Evolutionary conservation across 2,329 filamentous ascomycete genomes (phyloP).

Genomic region (Beauveria brongniartii): DNA sequence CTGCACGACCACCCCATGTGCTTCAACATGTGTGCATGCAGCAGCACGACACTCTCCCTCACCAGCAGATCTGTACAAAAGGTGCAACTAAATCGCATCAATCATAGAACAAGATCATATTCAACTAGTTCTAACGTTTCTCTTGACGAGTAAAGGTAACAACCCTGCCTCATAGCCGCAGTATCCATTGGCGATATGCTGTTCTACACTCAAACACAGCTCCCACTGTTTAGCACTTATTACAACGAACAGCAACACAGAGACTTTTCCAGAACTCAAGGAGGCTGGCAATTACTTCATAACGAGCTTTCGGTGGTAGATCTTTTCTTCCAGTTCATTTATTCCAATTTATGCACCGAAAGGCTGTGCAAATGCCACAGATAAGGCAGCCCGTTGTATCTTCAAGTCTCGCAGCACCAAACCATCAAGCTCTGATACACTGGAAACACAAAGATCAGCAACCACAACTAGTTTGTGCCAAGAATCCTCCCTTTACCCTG

Average conservation of each 20-base stretch:
- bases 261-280: background rate
- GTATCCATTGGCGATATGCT: background rate
- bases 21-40: background rate
- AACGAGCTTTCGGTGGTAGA: background rate
- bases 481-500: background rate
- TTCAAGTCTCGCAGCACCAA: conserved; percentile 3
- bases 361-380: background rate
- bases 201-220: background rate
- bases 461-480: background rate
- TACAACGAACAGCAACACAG: background rate
- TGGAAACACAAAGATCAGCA: background rate
- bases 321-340: background rate
- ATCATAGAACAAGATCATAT: too few species aligned
- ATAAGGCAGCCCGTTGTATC: background rate
- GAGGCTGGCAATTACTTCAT: background rate
- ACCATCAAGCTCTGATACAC: background rate
- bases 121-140: too few species aligned
- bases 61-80: background rate
- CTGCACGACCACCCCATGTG: background rate
- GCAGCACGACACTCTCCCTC: background rate
- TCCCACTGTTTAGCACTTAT: background rate
- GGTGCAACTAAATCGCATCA: background rate
- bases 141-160: too few species aligned
- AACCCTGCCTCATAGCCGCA: too few species aligned
- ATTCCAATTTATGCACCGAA: background rate